A percentile compares a stretch with the other conserved stretches of the same genome.
These are phyloP conservation scores for Magnaporthales sp. DNA, from an alignment of 2,329 filamentous ascomycete genomes.

Conservation along the genomic window DNA sequence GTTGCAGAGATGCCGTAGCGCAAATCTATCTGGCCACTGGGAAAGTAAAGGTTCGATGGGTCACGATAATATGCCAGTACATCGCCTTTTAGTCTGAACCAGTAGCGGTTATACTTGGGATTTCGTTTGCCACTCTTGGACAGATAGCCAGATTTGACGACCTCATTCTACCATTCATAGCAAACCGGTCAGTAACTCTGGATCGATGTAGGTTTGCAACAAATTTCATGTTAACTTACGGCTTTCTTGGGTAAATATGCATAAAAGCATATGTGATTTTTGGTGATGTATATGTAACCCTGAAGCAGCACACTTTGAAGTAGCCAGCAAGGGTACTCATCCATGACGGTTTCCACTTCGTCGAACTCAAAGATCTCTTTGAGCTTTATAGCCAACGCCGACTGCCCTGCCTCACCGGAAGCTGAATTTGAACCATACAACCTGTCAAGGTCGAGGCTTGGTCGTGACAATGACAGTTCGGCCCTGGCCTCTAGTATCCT, in stretches of 20 bases:
- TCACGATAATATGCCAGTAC: constrained; percentile 85
- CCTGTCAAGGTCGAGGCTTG: constrained; percentile 47
- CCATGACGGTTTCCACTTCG: constrained; percentile 72
- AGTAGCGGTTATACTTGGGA: constrained; percentile 80
- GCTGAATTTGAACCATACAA: constrained; percentile 28
- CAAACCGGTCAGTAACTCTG: neutral
- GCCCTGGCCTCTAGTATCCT: constrained; percentile 67
- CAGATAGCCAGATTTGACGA: constrained; percentile 80
- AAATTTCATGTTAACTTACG: constrained; percentile 36
- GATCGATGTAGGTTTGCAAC: neutral
- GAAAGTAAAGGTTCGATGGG: constrained; percentile 81
- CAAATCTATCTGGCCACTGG: constrained; percentile 83
- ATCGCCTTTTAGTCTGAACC: constrained; percentile 88
- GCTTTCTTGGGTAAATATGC: constrained; percentile 93
- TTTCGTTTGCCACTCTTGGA: constrained; percentile 84
- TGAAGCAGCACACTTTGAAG: constrained; percentile 86
- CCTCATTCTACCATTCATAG: constrained; percentile 44
- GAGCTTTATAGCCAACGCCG: constrained; percentile 59
- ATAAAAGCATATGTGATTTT: constrained; percentile 92
- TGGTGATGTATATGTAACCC: constrained; percentile 92
- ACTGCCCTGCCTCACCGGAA: constrained; percentile 32
- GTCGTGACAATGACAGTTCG: constrained; percentile 48
- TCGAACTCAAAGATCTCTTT: constrained; percentile 84
- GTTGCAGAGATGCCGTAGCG: constrained; percentile 85
- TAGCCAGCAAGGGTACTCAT: constrained; percentile 91